These are phyloP conservation scores for Rubus idaeus DNA, from an alignment of 306 rosid species.

Conservation along the genomic window DNA sequence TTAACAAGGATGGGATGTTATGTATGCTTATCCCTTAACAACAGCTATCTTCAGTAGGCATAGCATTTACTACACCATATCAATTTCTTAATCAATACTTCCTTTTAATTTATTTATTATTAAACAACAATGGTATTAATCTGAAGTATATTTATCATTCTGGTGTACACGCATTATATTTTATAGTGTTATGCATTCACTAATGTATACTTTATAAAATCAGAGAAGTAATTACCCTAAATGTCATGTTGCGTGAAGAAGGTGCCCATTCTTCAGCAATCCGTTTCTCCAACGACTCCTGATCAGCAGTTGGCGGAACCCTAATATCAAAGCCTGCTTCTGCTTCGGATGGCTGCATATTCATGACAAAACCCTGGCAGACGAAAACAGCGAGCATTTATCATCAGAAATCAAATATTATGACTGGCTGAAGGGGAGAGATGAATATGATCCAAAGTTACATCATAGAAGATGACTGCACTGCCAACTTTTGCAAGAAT, in stretches of 20 bases:
- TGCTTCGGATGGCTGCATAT: constrained; percentile 97
- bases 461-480: background rate
- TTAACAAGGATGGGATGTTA: background rate
- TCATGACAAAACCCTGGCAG: constrained; percentile 94
- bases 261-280: constrained; percentile 41
- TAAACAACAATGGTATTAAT: background rate
- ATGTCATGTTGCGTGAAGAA: constrained; percentile 72
- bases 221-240: constrained; percentile 39
- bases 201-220: background rate
- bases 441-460: background rate
- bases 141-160: background rate
- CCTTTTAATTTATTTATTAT: background rate
- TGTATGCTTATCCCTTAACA: background rate
- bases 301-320: constrained; percentile 76
- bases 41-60: background rate
- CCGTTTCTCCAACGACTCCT: constrained; percentile 30
- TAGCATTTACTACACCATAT: background rate
- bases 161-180: background rate
- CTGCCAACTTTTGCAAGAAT: background rate
- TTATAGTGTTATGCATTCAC: background rate
- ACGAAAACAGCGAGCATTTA: constrained; percentile 15
- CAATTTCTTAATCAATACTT: background rate
- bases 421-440: background rate
- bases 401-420: background rate
- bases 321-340: constrained; percentile 95